Percentiles rank a stretch among this genome's conserved stretches.
phyloP scores from a whole-genome alignment of 805 yeast genomes.

The Myxozyma neglecta region DNA sequence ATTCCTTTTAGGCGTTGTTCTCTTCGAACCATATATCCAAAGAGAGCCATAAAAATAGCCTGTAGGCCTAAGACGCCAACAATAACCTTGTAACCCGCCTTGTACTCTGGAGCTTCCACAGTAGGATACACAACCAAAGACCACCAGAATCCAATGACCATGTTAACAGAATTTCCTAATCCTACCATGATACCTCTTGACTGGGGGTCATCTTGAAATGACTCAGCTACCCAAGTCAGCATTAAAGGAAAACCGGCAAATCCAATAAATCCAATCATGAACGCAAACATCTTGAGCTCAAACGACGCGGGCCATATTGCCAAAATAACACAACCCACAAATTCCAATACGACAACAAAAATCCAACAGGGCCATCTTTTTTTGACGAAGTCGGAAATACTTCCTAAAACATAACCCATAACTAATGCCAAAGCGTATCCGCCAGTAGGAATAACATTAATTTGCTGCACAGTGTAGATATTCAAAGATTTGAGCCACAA shows the following conservation, averaged over 20 bases:
- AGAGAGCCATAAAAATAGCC: not conserved
- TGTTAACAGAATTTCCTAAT: conserved; percentile 12
- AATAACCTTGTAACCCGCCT: conserved; percentile 39
- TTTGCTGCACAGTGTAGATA: conserved; percentile 35
- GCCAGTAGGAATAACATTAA: conserved; percentile 41
- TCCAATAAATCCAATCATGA: conserved; percentile 13
- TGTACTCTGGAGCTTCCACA: conserved; percentile 41
- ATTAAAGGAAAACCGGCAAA: conserved; percentile 9
- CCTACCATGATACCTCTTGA: conserved; percentile 12
- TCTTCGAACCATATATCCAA: not conserved
- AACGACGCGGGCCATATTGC: conserved; percentile 46
- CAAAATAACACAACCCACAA: conserved; percentile 37
- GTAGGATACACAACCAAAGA: conserved; percentile 41
- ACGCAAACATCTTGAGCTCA: conserved; percentile 37
- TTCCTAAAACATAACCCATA: conserved; percentile 35
- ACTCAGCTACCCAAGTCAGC: conserved; percentile 10
- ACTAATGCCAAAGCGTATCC: conserved; percentile 39
- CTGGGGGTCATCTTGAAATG: conserved; percentile 15
- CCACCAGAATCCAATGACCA: conserved; percentile 39
- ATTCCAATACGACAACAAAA: not conserved
- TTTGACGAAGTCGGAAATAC: conserved; percentile 37
- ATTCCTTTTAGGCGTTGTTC: not conserved
- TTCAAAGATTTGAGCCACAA: conserved; percentile 38
- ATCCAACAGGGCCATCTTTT: conserved; percentile 30
- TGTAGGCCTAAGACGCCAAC: not conserved